Percentiles rank a stretch among this genome's conserved stretches.
Conservation (phyloP, 371 early-diverging fungal genomes). For the Fennellomyces sp. region DNA sequence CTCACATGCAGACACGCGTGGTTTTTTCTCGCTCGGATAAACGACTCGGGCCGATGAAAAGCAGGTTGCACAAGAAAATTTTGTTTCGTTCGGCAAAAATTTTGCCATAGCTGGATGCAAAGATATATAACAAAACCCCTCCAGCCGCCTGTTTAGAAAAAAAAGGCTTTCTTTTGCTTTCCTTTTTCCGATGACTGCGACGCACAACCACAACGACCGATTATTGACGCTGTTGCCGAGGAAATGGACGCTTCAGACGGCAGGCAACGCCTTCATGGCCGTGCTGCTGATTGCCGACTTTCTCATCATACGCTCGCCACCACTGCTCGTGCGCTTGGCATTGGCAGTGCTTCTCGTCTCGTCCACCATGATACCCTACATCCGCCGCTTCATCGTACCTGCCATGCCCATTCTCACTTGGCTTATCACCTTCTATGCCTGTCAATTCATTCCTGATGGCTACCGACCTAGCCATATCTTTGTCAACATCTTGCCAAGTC, state of each 20-base stretch:
- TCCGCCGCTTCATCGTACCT: slow-evolving; percentile 56
- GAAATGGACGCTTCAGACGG: background rate
- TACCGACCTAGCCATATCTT: slow-evolving; percentile 67
- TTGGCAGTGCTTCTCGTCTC: slow-evolving; percentile 20
- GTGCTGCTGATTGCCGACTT: slow-evolving; percentile 26
- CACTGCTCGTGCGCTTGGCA: slow-evolving; percentile 17
- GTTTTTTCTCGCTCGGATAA: slow-evolving; percentile 3
- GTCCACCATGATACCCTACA: slow-evolving; percentile 35
- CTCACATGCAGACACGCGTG: slow-evolving; percentile 11
- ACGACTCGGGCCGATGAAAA: slow-evolving; percentile 7
- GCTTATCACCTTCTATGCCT: slow-evolving; percentile 66
- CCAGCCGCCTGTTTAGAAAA: background rate
- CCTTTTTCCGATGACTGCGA: background rate
- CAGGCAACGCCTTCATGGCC: slow-evolving; percentile 20
- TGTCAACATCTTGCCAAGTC: slow-evolving; percentile 68
- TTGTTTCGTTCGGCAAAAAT: background rate
- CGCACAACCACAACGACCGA: background rate
- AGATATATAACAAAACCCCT: slow-evolving; percentile 4
- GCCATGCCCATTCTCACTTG: slow-evolving; percentile 69
- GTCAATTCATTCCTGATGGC: slow-evolving; percentile 64
- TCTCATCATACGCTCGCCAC: slow-evolving; percentile 29
- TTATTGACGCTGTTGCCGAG: background rate
- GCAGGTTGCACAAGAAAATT: slow-evolving; percentile 2
- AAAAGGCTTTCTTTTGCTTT: background rate
- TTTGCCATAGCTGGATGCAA: slow-evolving; percentile 1